Conservation (phyloP, 768 basidiomycete species). For the Xerocomus spinulosus region DNA sequence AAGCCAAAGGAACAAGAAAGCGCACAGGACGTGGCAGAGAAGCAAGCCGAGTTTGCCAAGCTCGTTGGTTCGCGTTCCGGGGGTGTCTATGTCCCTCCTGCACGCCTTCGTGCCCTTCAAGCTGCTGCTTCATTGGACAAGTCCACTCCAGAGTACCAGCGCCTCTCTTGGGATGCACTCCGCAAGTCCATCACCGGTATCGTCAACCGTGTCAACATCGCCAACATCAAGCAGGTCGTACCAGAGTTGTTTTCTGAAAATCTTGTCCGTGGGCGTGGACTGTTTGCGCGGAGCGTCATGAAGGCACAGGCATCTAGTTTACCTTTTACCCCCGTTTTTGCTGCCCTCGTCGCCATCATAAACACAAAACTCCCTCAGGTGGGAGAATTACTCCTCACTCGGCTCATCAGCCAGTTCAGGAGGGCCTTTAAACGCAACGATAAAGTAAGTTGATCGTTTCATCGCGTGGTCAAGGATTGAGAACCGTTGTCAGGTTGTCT, state of each 20-base stretch:
- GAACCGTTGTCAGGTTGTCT: constrained; percentile 63
- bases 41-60: constrained; percentile 86
- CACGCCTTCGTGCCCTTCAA: constrained; percentile 85
- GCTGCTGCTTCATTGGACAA: constrained; percentile 80
- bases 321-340: constrained; percentile 96
- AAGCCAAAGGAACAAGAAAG: constrained; percentile 47
- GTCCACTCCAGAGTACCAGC: constrained; percentile 82
- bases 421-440: constrained; percentile 95
- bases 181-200: constrained; percentile 98
- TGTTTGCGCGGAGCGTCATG: constrained; percentile 94
- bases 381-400: constrained; percentile 83
- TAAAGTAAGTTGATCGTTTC: constrained; percentile 57
- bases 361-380: constrained; percentile 97
- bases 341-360: constrained; percentile 88
- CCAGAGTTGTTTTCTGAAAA: constrained; percentile 93
- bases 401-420: constrained; percentile 93
- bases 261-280: constrained; percentile 85
- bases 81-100: constrained; percentile 96
- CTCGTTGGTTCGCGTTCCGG: constrained; percentile 77
- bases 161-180: constrained; percentile 95
- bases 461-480: neutral
- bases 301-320: constrained; percentile 96
- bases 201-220: constrained; percentile 96
- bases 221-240: constrained; percentile 92
- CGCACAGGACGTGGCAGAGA: constrained; percentile 52